Conservation (phyloP, 192 early-diverging fungal genomes). For the Backusella tarrabulga region DNA sequence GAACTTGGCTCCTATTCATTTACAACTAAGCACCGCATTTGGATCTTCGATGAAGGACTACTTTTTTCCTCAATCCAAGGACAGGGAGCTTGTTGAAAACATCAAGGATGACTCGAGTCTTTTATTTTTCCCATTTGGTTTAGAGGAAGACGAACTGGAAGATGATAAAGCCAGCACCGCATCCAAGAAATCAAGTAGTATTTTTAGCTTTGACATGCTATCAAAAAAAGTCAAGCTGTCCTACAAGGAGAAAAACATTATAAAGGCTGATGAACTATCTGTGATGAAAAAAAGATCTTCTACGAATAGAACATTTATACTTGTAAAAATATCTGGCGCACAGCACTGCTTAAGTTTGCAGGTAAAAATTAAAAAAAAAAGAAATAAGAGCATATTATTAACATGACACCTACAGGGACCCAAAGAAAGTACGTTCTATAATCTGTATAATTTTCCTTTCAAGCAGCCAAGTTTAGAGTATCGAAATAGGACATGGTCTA, state of each 20-base stretch:
- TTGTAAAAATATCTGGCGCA: conserved; percentile 80
- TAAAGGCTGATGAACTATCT: conserved; percentile 51
- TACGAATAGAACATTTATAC: conserved; percentile 84
- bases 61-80: conserved; percentile 60
- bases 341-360: conserved; percentile 80
- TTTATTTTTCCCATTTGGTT: background rate
- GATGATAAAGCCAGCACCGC: background rate
- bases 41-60: conserved; percentile 73
- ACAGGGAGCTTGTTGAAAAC: background rate
- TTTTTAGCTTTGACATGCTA: conserved; percentile 2
- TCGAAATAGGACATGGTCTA: conserved; percentile 75
- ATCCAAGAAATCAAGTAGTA: background rate
- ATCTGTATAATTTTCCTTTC: conserved; percentile 69
- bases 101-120: background rate
- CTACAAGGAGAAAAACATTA: background rate
- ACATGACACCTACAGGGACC: conserved; percentile 47
- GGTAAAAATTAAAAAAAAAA: conserved; percentile 30
- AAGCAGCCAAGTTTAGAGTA: conserved; percentile 74
- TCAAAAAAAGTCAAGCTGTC: background rate
- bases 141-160: background rate
- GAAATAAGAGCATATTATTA: background rate
- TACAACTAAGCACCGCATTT: conserved; percentile 84
- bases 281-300: conserved; percentile 86
- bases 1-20: conserved; percentile 72
- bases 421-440: conserved; percentile 71